These are phyloP conservation scores for Verticillium zaregamsianum DNA, from an alignment of 2,329 filamentous ascomycete species.

Conservation along the genomic window DNA sequence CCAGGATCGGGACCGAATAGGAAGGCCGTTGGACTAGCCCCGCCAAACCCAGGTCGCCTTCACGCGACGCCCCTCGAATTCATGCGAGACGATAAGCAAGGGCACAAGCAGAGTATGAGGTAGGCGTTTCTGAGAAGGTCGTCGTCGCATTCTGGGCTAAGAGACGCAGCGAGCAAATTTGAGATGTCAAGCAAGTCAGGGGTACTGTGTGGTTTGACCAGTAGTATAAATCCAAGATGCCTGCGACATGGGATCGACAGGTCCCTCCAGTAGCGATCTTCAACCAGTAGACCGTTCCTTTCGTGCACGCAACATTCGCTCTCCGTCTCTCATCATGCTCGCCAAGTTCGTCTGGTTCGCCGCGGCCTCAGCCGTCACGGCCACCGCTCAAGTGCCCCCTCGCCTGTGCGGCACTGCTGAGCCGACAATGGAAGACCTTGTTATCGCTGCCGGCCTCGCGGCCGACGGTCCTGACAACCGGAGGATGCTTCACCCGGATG, in stretches of 20 bases:
- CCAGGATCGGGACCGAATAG: background rate
- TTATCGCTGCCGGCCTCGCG: background rate
- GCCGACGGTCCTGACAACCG: background rate
- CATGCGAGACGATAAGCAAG: background rate
- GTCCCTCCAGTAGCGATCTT: background rate
- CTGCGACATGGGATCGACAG: background rate
- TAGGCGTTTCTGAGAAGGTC: background rate
- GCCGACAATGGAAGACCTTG: background rate
- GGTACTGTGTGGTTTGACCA: background rate
- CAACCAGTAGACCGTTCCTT: background rate
- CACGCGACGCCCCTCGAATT: background rate
- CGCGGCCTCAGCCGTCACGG: background rate
- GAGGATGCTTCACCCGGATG: background rate
- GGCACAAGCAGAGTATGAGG: background rate
- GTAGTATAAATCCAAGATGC: background rate
- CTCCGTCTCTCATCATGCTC: background rate
- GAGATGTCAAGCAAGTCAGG: background rate
- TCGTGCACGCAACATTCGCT: background rate
- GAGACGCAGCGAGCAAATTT: background rate
- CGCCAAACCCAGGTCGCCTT: background rate
- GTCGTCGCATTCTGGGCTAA: background rate
- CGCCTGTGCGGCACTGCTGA: background rate
- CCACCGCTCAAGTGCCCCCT: background rate
- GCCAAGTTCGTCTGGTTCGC: slow-evolving; percentile 1
- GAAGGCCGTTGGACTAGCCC: background rate